Conservation (phyloP, 108 stramenopile genomes). For the Tribonema minus region DNA sequence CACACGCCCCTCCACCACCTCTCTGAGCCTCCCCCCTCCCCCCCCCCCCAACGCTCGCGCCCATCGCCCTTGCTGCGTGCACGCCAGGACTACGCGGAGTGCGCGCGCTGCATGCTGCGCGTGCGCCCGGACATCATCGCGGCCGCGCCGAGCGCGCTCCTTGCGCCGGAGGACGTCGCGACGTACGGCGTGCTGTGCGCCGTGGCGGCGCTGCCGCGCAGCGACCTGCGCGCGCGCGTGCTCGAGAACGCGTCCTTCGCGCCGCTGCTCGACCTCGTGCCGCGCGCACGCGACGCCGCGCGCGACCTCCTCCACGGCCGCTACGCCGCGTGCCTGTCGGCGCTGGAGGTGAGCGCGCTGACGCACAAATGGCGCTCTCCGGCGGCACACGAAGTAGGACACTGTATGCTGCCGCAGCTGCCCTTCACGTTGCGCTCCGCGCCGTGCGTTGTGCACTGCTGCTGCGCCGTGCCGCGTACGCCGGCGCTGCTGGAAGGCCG, state of each 20-base stretch:
- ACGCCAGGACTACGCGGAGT: not conserved
- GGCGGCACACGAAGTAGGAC: no score
- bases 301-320: constrained; percentile 28
- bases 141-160: constrained; percentile 6
- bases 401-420: no score
- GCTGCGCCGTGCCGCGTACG: no score
- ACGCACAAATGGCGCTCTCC: no score
- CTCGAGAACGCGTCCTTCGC: constrained; percentile 29
- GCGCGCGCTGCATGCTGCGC: constrained; percentile 28
- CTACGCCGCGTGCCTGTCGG: constrained; percentile 18
- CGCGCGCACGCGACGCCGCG: not conserved
- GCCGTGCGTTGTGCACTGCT: no score
- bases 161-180: constrained; percentile 39
- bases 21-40: not conserved
- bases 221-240: constrained; percentile 16
- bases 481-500: no score
- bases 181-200: constrained; percentile 41
- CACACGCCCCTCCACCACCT: not conserved
- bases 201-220: constrained; percentile 23
- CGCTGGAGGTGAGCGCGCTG: constrained; percentile 11
- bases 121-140: constrained; percentile 13
- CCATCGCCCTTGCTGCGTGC: not conserved
- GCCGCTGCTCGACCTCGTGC: constrained; percentile 42
- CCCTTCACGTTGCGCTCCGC: no score
- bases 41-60: no score